These are phyloP conservation scores for Hyaloscypha finlandica DNA, from an alignment of 495 filamentous ascomycete species.

Conservation along the genomic window DNA sequence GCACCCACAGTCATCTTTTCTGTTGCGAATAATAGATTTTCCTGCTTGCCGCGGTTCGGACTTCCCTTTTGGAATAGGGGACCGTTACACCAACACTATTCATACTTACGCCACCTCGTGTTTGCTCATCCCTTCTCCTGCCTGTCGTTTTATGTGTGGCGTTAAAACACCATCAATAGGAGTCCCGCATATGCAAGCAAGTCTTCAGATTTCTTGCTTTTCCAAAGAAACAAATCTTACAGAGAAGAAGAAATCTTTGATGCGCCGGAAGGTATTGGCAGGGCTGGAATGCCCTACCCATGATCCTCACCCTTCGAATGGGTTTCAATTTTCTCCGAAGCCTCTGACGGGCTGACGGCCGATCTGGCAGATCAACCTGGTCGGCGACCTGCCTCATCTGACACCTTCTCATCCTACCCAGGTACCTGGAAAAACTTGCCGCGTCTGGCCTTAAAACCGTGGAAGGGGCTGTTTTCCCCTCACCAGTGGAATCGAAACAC, in stretches of 20 bases:
- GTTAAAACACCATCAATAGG: neutral
- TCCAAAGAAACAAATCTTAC: too few relatives aligned
- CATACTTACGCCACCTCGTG: neutral
- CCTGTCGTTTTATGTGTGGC: neutral
- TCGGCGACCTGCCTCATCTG: conserved; percentile 5
- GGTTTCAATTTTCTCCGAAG: conserved; percentile 8
- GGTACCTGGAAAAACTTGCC: conserved; percentile 13
- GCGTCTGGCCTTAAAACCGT: conserved; percentile 1
- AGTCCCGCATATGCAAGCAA: too few relatives aligned
- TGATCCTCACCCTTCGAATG: neutral
- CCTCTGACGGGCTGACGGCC: neutral
- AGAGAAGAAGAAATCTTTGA: too few relatives aligned
- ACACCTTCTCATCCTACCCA: neutral
- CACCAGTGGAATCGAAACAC: neutral
- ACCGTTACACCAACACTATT: neutral
- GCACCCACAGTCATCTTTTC: neutral
- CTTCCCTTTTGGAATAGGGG: neutral
- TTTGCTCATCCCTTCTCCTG: neutral
- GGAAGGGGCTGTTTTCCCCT: neutral
- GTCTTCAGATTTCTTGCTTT: too few relatives aligned
- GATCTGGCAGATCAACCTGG: conserved; percentile 7
- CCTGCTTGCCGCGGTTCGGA: neutral
- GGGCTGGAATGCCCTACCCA: neutral
- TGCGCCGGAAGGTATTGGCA: too few relatives aligned
- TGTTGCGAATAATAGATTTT: neutral